Evolutionary conservation across 2,329 filamentous ascomycete species (phyloP), one percentile per base, ranked within the genome.

Genomic region (Neonectria hederae): DNA sequence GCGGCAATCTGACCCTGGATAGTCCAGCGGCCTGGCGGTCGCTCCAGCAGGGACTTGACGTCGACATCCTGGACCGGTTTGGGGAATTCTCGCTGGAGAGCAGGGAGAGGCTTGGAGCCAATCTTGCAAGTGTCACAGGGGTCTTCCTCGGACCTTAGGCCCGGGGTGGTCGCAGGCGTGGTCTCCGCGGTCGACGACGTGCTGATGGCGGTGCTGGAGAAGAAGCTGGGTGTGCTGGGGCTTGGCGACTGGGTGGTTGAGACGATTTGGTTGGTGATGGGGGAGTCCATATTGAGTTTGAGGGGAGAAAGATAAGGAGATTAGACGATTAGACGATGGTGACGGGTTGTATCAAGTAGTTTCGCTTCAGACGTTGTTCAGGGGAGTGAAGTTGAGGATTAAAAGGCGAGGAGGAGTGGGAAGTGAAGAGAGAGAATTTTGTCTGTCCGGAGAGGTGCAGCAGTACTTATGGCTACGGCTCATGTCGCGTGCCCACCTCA

Each of bases 1-100:
- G 74, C 77, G 26, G 74, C 72, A 21, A 79, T 69, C 62, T 79
- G 72, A 19, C 79, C 79, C 52, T 74, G 73, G 58, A 80, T 80
- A 59, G 74, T 78, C 78, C 72, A 85, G 64, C 72, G 81, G 64
- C 78, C 79, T 2, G 83, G 83, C 58, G 78, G 74, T 42, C 82
- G 79, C 4, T 76, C 72, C 19, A 86, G 79, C 51, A 83, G 77
- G 69, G 83, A 77, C 40, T 78, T 76, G 14, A 86, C 72, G 57
- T 82, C 75, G 38, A 83, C 62, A 10, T 83, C 77, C 2, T 74
- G 66, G 1, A 67, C 52, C 2, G 83, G 83, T 72, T 81, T 79
- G 53, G 81, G 80, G 65, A 79, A 84, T 3, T 74, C 65, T 22
- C 79, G 79, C 14, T 74, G 72, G 9, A 78, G 73, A 17, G 73